Evolutionary conservation across 2,329 filamentous ascomycete species (phyloP).

Genomic region (Hypoxylon rubiginosum): DNA sequence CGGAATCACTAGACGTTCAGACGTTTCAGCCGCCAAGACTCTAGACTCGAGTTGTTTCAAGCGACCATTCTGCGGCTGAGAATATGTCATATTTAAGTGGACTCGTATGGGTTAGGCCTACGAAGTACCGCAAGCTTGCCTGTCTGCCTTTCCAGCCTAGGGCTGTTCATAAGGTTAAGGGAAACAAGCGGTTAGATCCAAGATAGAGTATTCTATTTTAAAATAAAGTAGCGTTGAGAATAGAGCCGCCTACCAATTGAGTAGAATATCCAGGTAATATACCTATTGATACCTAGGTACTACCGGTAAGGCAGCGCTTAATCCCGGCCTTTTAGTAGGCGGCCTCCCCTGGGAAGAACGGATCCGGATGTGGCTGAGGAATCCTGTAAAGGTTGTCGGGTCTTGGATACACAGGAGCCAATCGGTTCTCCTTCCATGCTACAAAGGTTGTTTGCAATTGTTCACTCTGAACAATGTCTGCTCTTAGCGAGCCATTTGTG

Average conservation of each 20-base stretch:
- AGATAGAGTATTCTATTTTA: neutral
- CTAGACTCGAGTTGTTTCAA: constrained; percentile 39
- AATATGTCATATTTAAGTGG: neutral
- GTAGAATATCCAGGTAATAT: neutral
- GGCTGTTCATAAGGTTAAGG: neutral
- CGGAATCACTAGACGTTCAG: neutral
- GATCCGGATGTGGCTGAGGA: neutral
- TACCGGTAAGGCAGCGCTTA: constrained; percentile 18
- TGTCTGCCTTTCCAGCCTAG: neutral
- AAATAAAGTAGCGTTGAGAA: neutral
- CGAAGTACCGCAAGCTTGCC: too few relatives aligned
- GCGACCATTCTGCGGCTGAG: constrained; percentile 24
- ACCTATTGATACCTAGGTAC: neutral
- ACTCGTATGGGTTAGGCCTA: neutral
- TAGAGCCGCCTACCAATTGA: constrained; percentile 11
- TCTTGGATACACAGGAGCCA: constrained; percentile 18
- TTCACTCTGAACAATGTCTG: neutral
- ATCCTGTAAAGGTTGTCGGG: neutral
- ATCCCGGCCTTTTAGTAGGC: constrained; percentile 4
- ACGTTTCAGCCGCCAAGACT: constrained; percentile 41
- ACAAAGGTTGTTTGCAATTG: constrained; percentile 1
- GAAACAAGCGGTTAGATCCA: neutral
- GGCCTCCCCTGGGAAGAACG: constrained; percentile 8
- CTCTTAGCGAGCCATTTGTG: neutral
- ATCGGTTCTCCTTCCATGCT: constrained; percentile 10